Evolutionary conservation across 2,329 filamentous ascomycete genomes (phyloP).

Genomic region (Drechslerella coelobrocha): DNA sequence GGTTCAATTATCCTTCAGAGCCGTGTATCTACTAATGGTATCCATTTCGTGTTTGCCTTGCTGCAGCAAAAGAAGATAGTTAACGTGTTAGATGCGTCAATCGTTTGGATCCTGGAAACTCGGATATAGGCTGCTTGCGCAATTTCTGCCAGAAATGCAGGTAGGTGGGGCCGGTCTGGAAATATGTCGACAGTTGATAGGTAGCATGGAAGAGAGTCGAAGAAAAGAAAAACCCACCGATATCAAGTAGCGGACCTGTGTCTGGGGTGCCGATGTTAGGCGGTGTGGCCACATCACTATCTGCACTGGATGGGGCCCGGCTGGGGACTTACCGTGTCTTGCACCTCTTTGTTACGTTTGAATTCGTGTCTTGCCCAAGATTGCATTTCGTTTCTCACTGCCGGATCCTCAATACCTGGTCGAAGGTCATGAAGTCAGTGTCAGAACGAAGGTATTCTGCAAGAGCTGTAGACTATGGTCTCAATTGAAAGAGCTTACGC

Average conservation of each 20-base stretch:
- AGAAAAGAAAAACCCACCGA: constrained; percentile 34
- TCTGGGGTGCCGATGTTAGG: constrained; percentile 46
- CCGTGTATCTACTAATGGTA: constrained; percentile 40
- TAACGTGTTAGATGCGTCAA: constrained; percentile 27
- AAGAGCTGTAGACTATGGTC: neutral
- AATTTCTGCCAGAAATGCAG: constrained; percentile 50
- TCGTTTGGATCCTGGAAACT: constrained; percentile 21
- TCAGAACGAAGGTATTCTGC: neutral
- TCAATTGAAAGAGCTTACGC: constrained; percentile 18
- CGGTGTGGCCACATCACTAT: constrained; percentile 22
- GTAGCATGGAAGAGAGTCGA: neutral
- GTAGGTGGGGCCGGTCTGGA: constrained; percentile 27
- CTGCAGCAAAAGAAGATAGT: constrained; percentile 30
- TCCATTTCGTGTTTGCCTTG: constrained; percentile 48
- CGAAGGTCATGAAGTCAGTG: neutral
- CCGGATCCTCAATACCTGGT: constrained; percentile 37
- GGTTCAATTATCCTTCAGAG: constrained; percentile 32
- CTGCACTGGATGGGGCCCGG: constrained; percentile 6
- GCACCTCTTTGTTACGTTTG: constrained; percentile 40
- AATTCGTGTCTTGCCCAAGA: constrained; percentile 49
- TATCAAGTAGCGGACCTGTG: constrained; percentile 50
- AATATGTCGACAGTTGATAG: constrained; percentile 41
- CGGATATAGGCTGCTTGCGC: constrained; percentile 44
- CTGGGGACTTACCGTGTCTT: constrained; percentile 32
- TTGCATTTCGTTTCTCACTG: constrained; percentile 36